Conservation (phyloP, 192 early-diverging fungal genomes). For the Gryganskiella cystojenkinii region DNA sequence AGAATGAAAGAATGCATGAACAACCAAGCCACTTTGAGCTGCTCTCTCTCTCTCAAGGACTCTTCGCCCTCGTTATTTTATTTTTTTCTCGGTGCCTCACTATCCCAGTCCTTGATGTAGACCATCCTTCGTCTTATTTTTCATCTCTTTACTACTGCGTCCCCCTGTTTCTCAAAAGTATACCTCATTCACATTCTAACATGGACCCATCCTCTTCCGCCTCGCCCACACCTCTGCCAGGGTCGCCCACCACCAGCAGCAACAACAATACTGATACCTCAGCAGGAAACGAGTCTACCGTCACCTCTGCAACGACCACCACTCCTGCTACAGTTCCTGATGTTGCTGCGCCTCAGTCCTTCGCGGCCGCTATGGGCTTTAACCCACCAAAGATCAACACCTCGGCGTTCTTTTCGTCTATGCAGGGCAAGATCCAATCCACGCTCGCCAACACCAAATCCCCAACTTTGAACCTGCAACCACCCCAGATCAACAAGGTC, state of each 20-base stretch:
- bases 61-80: not conserved
- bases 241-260: not conserved
- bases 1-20: no score
- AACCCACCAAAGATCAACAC: conserved; percentile 41
- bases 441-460: conserved; percentile 34
- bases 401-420: conserved; percentile 41
- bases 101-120: no score
- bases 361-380: conserved; percentile 33
- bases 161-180: not conserved
- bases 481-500: conserved; percentile 32
- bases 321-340: no score
- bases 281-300: not conserved
- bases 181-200: not conserved
- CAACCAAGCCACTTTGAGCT: no score
- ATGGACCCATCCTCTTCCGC: not conserved
- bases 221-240: not conserved
- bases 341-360: conserved; percentile 22
- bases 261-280: not conserved
- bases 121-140: not conserved
- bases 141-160: not conserved
- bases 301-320: not conserved
- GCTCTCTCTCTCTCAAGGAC: no score
- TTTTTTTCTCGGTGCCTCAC: not conserved
- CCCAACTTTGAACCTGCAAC: conserved; percentile 6
- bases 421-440: conserved; percentile 42